Base-by-base conservation (phyloP, 2,329 filamentous ascomycete species). In the Chaetomium globosum region DNA sequence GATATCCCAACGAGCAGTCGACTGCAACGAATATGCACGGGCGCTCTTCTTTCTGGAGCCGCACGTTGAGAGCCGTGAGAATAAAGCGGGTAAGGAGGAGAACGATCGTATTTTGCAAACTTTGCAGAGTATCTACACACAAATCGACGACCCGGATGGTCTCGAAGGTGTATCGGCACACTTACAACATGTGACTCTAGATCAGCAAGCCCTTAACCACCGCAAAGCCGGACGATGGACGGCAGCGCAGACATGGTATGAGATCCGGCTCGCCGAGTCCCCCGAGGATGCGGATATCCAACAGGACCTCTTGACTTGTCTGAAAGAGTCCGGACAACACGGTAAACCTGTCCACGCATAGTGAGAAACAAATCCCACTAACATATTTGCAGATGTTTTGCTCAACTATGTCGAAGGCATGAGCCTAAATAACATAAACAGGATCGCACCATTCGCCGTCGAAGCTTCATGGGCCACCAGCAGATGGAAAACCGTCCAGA, bases 101-200 rank as follows among this genome's bases (percentile, higher is more conserved):
- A 79, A 84, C n/a, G 82, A 89, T 61, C 82, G 86, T 28, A 82
- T 95, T 4, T 85, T 96, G 66, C 87, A 92, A 70, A 87, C 89
- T 67, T 80, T 99, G 28, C 94, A 98, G 74, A 89, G 94, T 61
- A 97, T 99, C 21, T 99, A 99, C 76, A 92, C 92, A 1, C 91
- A 97, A 71, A 98, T 99, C 67, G 95, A 99, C 73, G 95, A 99
- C 72, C 96, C 95, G 0, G 95, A 99, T 76, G 93, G 94, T 1
- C 88, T 99, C 39, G 93, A 98, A 74, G 95, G 95, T 2, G 94
- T 99, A 67, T 96, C 94, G 1, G 88, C 92, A 23, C 90, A 95
- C 74, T 81, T 98, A 3, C 89, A 90, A 65, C 87, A 93, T 12
- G 81, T 98, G n/a, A 91, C 96, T 70, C 89, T 97, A 58, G 91